Evolutionary conservation across 2,329 filamentous ascomycete species (phyloP).

Genomic region (Penicillium sp.): DNA sequence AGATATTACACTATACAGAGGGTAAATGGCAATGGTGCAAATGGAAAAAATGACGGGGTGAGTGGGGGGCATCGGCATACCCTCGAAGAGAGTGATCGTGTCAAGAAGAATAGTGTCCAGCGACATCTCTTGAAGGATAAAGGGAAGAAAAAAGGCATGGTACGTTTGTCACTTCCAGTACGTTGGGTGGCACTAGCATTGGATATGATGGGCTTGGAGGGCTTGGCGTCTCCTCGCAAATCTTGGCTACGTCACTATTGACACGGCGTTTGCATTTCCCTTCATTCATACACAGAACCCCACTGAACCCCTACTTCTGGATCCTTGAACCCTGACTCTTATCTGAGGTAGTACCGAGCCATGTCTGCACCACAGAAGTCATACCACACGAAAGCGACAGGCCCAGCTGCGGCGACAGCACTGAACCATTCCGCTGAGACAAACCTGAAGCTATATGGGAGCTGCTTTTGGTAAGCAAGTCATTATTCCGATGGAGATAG

Average conservation of each 20-base stretch:
- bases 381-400: conserved; percentile 73
- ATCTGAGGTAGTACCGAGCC: conserved; percentile 28
- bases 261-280: neutral
- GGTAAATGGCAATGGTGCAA: conserved; percentile 76
- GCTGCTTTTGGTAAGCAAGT: conserved; percentile 73
- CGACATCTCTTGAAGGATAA: conserved; percentile 67
- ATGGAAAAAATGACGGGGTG: conserved; percentile 71
- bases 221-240: conserved; percentile 20
- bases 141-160: conserved; percentile 64
- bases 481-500: neutral
- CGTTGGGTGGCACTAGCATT: neutral
- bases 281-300: neutral
- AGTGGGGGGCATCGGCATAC: conserved; percentile 75
- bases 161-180: conserved; percentile 43
- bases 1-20: conserved; percentile 75
- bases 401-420: conserved; percentile 69
- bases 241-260: conserved; percentile 24
- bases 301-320: conserved; percentile 4
- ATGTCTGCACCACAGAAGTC: conserved; percentile 66
- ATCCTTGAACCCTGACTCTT: conserved; percentile 17
- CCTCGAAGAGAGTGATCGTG: conserved; percentile 73
- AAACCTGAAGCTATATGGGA: conserved; percentile 77
- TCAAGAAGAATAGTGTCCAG: conserved; percentile 80
- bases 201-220: neutral
- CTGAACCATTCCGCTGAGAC: conserved; percentile 71